Evolutionary conservation across 208 protist species (phyloP), one percentile per base, ranked within the genome.

Genomic region (Angomonas ambiguus): DNA sequence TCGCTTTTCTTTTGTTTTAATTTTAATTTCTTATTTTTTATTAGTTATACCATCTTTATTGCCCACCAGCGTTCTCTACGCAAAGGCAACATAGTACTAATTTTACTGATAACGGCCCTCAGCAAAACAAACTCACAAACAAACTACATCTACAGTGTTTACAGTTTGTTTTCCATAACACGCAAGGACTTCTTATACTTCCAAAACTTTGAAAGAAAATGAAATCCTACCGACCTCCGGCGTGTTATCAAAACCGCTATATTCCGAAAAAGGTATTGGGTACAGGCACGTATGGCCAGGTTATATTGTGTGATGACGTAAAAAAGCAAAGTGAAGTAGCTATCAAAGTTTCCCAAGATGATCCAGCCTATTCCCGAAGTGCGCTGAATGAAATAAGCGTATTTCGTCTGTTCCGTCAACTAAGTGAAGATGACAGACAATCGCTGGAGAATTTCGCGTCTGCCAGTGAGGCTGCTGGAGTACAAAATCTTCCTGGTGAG

Each of bases 251-350:
- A 51, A 78, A 80, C 51, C 86, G 83, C 34, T 95, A 95, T 74
- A 65, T 74, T 28, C 74, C 80, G 22, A 74, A 76, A 53, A 79
- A 83, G 41, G 82, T 94, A 5, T 79, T 97, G 3, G 95, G 93
- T 22, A 88, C 81, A 5, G 95, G 95, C 8, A 96, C 92, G 3
- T 98, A 97, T 66, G 95, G 95, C 6, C 87, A 95, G 61, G 93
- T 97, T 20, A 66, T 95, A 1, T 77, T 55, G 18, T 97, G 93
- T 71, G 62, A 72, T 30, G 97, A 99, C 70, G 76, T 91, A 34
- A 74, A 85, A 64, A 91, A 61, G 4, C 68, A 85, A 27, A 42
- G 69, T 34, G 38, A 91, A 8, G 87, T 96, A 0, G 93, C 93
- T 5, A 71, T 97, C 11, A 96, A 96, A 74, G 77, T 96, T 27